A percentile compares a stretch with the other conserved stretches of the same genome.
Conservation (phyloP, 805 yeast genomes). For the Tetrapisispora phaffii region DNA sequence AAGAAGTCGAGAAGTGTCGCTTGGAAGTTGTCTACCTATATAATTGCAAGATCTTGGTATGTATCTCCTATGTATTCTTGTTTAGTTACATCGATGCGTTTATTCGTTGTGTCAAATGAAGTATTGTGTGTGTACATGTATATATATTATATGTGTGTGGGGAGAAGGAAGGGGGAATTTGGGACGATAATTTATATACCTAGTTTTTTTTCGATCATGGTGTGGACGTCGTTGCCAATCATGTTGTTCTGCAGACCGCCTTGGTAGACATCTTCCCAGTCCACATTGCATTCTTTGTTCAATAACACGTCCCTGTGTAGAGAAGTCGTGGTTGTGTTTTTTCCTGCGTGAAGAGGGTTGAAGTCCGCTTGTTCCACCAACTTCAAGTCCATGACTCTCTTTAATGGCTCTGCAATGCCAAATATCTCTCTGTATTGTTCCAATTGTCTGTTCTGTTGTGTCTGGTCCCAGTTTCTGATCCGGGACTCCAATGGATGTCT, state of each 20-base stretch:
- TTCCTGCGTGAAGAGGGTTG: slow-evolving; percentile 46
- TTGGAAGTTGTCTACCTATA: too few species aligned
- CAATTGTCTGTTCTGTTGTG: slow-evolving; percentile 58
- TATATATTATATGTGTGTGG: neutral
- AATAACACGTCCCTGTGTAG: slow-evolving; percentile 69
- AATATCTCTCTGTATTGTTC: slow-evolving; percentile 74
- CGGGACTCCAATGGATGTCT: slow-evolving; percentile 83
- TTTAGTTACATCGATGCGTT: too few species aligned
- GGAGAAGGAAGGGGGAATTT: neutral
- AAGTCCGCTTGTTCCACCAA: slow-evolving; percentile 62
- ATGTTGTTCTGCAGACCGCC: slow-evolving; percentile 33
- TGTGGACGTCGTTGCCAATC: slow-evolving; percentile 48
- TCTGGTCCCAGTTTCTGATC: slow-evolving; percentile 68
- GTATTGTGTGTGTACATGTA: neutral
- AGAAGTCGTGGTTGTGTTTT: slow-evolving; percentile 26
- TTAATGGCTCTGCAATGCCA: slow-evolving; percentile 91
- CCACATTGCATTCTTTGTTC: slow-evolving; percentile 67
- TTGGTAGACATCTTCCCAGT: slow-evolving; percentile 88
- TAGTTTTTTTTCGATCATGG: slow-evolving; percentile 59
- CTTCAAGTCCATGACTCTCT: slow-evolving; percentile 78
- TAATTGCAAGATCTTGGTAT: neutral
- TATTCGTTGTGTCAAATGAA: neutral
- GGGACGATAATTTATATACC: slow-evolving; percentile 43
- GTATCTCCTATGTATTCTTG: neutral
- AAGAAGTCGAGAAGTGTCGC: too few species aligned